These are phyloP conservation scores for Acacia melanoxylon DNA, from an alignment of 306 rosid species.

Conservation along the genomic window DNA sequence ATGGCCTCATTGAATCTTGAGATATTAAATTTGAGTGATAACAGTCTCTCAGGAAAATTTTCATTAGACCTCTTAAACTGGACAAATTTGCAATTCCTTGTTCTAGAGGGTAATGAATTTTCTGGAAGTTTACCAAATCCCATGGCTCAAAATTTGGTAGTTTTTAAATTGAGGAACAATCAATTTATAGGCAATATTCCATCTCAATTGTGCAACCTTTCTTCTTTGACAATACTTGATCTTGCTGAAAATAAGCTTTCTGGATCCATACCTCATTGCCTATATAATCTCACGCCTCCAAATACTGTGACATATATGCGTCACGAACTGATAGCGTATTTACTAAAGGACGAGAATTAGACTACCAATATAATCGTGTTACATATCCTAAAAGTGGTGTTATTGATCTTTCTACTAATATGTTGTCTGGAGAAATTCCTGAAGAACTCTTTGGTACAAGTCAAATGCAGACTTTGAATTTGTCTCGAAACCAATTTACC, in stretches of 20 bases:
- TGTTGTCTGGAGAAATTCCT: conserved; percentile 31
- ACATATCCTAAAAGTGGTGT: rapidly evolving
- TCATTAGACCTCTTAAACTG: neutral
- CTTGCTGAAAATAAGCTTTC: neutral
- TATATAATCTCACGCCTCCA: neutral
- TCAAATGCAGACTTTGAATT: neutral
- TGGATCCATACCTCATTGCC: neutral
- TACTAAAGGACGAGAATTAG: neutral
- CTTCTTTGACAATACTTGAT: too few species aligned
- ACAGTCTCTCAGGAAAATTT: neutral
- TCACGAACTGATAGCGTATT: neutral
- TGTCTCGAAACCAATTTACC: neutral
- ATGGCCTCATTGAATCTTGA: neutral
- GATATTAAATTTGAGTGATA: neutral
- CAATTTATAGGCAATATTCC: neutral
- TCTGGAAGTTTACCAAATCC: neutral
- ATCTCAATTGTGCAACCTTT: neutral
- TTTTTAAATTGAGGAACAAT: neutral
- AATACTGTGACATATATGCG: rapidly evolving
- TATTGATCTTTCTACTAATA: conserved; percentile 15
- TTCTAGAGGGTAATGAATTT: neutral
- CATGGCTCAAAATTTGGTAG: rapidly evolving
- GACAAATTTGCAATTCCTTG: neutral
- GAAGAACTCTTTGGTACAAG: neutral
- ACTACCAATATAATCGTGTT: neutral